Evolutionary conservation across 116 monocot genomes (phyloP).

Genomic region (Dioscorea cayenensis): DNA sequence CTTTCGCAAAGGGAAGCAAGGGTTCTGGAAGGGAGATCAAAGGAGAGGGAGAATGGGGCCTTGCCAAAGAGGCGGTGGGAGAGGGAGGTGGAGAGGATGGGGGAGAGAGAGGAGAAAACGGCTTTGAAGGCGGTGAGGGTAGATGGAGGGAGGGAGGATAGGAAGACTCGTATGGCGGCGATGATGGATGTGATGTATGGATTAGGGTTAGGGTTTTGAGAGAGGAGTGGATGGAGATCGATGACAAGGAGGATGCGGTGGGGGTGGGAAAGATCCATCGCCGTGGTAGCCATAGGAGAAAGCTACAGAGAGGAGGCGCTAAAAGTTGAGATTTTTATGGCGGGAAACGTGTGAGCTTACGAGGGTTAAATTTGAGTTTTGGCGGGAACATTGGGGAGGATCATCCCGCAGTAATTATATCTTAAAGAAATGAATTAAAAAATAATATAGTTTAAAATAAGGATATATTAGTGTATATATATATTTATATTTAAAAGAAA

Average conservation of each 20-base stretch:
- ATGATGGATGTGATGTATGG: constrained; percentile 31
- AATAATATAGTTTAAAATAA: too few species aligned
- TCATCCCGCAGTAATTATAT: too few species aligned
- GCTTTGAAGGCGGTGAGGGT: constrained; percentile 47
- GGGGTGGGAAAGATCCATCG: constrained; percentile 14
- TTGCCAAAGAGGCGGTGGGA: constrained; percentile 41
- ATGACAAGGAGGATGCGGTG: constrained; percentile 55
- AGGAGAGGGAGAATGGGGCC: constrained; percentile 46
- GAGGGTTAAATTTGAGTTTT: neutral
- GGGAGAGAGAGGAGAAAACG: constrained; percentile 82
- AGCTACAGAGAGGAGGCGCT: neutral
- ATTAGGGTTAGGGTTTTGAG: constrained; percentile 14
- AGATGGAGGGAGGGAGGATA: constrained; percentile 32
- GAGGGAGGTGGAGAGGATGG: constrained; percentile 52
- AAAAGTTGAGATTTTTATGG: neutral
- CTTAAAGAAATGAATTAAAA: too few species aligned
- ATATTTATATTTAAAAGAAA: too few species aligned
- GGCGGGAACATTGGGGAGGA: neutral
- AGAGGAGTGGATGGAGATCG: constrained; percentile 60
- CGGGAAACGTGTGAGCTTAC: neutral
- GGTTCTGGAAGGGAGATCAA: constrained; percentile 35
- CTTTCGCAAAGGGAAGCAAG: constrained; percentile 24
- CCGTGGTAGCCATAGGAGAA: constrained; percentile 11
- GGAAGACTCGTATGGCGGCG: constrained; percentile 28
- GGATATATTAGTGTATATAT: too few species aligned